Base-by-base conservation (phyloP, 2,329 filamentous ascomycete genomes). In the Botrytis sinoallii region DNA sequence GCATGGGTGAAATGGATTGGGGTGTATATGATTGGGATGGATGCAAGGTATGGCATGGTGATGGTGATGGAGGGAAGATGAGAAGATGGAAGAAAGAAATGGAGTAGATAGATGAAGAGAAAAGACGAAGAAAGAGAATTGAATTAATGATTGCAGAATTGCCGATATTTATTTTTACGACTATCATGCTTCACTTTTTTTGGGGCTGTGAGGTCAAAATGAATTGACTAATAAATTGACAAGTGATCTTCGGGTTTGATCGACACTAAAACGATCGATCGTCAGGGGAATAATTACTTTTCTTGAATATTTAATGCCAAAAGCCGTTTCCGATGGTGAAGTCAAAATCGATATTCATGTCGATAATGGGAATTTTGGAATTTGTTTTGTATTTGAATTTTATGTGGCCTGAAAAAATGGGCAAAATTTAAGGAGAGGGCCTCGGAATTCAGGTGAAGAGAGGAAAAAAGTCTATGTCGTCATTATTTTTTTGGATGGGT, bases 11-110 rank as follows among this genome's bases (percentile, higher is more conserved):
- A 38, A 71, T 71, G 59, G 70, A 40, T 38, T 67, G 44, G 68
- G 29, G 68, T 63, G 40, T 57, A 63, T 63, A 46, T 70, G 68
- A 70, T 61, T 70, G 48, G 20, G 48, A 32, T 46, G 68, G 68
- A 70, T 38, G 55, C 16, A 61, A n/a, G 57, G 16, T 4, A 44
- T 48, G 57, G 32, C 1, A 70, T 35, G 7, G 66, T 40, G 52
- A 60, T 55, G 25, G 14, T 25, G 55, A n/a, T 18, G 14, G 42
- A 42, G n/a, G 46, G 38, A 71, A 22, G 20, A 38, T 40, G 18
- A 64, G 14, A 20, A 8, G n/a, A 14, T 22, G 25, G n/a, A 59
- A 29, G n/a, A 55, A 48, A 16, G 18, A 57, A 71, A 38, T 35
- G 59, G 20, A 64, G 59, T 48, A 55, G 69, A 61, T 61, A 70